A percentile compares a stretch with the other conserved stretches of the same genome.
Evolutionary conservation across 2,329 filamentous ascomycete species (phyloP).

Genomic region (Beauveria brongniartii): DNA sequence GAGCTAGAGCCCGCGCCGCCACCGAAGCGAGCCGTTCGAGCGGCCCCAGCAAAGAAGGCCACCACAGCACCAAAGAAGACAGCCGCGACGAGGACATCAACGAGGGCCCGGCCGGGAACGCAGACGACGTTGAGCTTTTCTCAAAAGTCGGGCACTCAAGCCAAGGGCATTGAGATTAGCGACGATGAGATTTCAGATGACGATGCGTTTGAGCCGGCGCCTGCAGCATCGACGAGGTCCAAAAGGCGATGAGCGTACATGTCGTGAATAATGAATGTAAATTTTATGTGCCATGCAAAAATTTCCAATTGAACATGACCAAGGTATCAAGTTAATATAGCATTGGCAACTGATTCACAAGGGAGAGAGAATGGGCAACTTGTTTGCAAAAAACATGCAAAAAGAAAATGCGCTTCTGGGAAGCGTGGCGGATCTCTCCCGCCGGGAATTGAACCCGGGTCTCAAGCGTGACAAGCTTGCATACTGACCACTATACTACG

Average conservation of each 20-base stretch:
- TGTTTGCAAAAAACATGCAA: neutral
- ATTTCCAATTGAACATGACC: neutral
- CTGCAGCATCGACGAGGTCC: slow-evolving; percentile 24
- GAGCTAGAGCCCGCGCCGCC: slow-evolving; percentile 28
- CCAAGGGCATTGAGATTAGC: slow-evolving; percentile 49
- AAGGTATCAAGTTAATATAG: neutral
- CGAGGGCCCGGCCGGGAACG: slow-evolving; percentile 35
- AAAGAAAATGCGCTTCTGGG: slow-evolving; percentile 5
- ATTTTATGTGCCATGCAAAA: neutral
- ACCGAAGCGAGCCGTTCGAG: slow-evolving; percentile 16
- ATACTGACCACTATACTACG: slow-evolving; percentile 19
- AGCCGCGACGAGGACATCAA: slow-evolving; percentile 19
- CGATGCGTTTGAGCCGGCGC: slow-evolving; percentile 50
- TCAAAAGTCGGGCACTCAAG: slow-evolving; percentile 34
- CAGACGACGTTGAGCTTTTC: slow-evolving; percentile 47
- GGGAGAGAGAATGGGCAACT: neutral
- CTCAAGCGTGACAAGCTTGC: slow-evolving; percentile 18
- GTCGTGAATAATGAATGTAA: neutral
- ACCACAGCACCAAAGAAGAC: slow-evolving; percentile 9
- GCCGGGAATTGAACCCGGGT: slow-evolving; percentile 18
- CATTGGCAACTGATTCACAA: neutral
- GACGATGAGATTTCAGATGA: slow-evolving; percentile 59
- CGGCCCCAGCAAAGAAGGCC: slow-evolving; percentile 12
- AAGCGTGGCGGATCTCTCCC: slow-evolving; percentile 15
- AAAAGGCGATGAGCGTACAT: slow-evolving; percentile 20